A percentile compares a stretch with the other conserved stretches of the same genome.
Evolutionary conservation across 73 alveolate species (phyloP).

Genomic region (Vitrella brassicaformis): DNA sequence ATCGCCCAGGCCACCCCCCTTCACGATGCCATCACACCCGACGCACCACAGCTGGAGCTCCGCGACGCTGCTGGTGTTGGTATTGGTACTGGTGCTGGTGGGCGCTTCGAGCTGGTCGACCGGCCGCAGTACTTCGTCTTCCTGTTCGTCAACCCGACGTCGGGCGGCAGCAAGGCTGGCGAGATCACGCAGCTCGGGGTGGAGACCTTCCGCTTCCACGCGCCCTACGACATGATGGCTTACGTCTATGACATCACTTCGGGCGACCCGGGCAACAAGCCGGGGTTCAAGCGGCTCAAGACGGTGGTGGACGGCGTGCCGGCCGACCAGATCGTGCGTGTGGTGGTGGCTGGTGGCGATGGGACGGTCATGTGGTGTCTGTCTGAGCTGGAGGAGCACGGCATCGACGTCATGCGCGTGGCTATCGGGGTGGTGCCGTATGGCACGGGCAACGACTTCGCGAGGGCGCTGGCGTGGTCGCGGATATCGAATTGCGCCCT

Average conservation of each 20-base stretch:
- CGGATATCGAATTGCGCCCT: background rate
- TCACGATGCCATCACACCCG: too few species aligned
- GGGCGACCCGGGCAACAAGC: background rate
- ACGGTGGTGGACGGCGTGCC: background rate
- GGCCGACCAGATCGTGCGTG: background rate
- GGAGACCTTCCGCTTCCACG: constrained; percentile 2
- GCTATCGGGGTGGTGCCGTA: constrained; percentile 37
- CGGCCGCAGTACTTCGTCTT: too few species aligned
- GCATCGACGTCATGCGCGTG: constrained; percentile 15
- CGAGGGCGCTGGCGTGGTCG: constrained; percentile 44
- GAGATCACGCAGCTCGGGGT: constrained; percentile 6
- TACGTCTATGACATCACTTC: background rate
- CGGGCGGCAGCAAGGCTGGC: constrained; percentile 36
- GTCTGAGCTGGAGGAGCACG: constrained; percentile 22
- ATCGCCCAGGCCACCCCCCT: too few species aligned
- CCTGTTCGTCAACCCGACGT: constrained; percentile 29
- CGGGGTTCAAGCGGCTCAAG: background rate
- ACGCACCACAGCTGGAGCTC: too few species aligned
- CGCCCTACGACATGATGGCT: background rate
- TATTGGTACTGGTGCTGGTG: too few species aligned
- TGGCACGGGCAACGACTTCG: constrained; percentile 55
- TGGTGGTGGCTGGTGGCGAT: constrained; percentile 45
- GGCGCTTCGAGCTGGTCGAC: too few species aligned
- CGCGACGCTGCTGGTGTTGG: too few species aligned
- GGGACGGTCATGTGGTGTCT: constrained; percentile 49